phyloP scores from a whole-genome alignment of 257 asterid genomes.

The Catharanthus roseus region DNA sequence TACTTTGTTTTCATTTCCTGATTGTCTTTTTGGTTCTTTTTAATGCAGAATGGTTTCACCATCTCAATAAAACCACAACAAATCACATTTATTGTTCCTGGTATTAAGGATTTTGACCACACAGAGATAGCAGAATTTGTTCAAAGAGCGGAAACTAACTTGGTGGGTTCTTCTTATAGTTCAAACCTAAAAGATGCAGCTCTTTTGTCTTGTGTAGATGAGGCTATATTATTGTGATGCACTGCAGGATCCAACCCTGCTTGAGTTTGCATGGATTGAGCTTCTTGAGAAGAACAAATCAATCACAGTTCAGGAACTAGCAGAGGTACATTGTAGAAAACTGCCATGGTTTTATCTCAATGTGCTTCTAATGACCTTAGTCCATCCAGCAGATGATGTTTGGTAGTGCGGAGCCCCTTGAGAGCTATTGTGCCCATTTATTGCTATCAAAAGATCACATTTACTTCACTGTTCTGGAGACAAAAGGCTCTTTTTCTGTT shows the following conservation, averaged over 20 bases:
- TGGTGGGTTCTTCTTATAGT: conserved; percentile 51
- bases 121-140: conserved; percentile 63
- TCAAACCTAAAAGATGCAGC: conserved; percentile 9
- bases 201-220: conserved; percentile 8
- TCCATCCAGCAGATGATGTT: conserved; percentile 79
- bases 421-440: conserved; percentile 83
- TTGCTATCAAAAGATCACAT: conserved; percentile 74
- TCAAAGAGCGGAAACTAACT: conserved; percentile 65
- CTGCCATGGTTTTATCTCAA: conserved; percentile 13
- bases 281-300: conserved; percentile 78
- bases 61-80: conserved; percentile 92
- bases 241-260: conserved; percentile 72
- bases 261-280: conserved; percentile 96
- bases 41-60: conserved; percentile 68
- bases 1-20: conserved; percentile 18
- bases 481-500: conserved; percentile 58
- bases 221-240: conserved; percentile 14
- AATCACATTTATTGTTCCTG: conserved; percentile 88
- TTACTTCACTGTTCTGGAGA: conserved; percentile 62
- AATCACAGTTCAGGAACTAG: conserved; percentile 72
- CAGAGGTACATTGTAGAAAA: conserved; percentile 57
- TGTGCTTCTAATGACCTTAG: conserved; percentile 37
- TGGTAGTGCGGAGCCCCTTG: conserved; percentile 94
- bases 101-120: conserved; percentile 63
- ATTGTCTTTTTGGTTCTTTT: conserved; percentile 17